Conservation (phyloP, 179 eudicot genomes). For the Silene noctiflora region DNA sequence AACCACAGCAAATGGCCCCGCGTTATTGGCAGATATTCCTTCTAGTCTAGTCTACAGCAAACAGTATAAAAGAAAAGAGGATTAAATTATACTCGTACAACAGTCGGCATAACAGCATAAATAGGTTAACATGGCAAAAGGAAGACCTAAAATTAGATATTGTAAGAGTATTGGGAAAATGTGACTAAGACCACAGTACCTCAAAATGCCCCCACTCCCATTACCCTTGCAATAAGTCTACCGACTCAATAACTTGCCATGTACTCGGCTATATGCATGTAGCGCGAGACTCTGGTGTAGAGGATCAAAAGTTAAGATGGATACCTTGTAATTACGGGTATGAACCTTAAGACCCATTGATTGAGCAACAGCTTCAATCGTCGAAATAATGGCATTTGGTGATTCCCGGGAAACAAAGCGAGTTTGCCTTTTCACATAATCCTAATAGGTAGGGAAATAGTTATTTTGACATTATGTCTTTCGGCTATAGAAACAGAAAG, state of each 20-base stretch:
- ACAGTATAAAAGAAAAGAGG: slow-evolving; percentile 20
- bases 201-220: not conserved
- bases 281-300: not conserved
- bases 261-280: not conserved
- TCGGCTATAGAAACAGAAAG: not conserved
- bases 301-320: not conserved
- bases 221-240: not conserved
- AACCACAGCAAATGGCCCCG: slow-evolving; percentile 80
- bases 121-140: not conserved
- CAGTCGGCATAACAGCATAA: not conserved
- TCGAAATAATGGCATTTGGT: slow-evolving; percentile 61
- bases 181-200: not conserved
- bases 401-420: slow-evolving; percentile 88
- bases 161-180: not conserved
- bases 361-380: slow-evolving; percentile 69
- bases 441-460: slow-evolving; percentile 37
- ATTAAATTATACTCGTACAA: not conserved
- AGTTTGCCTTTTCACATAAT: slow-evolving; percentile 82
- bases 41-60: slow-evolving; percentile 76
- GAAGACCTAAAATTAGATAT: not conserved
- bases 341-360: slow-evolving; percentile 84
- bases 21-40: slow-evolving; percentile 60
- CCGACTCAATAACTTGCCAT: not conserved
- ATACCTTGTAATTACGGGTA: slow-evolving; percentile 72
- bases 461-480: not conserved